Percentiles rank a stretch among this genome's conserved stretches.
These are phyloP conservation scores for Schizochytrium sp. DNA, from an alignment of 108 stramenopile species.

Conservation along the genomic window DNA sequence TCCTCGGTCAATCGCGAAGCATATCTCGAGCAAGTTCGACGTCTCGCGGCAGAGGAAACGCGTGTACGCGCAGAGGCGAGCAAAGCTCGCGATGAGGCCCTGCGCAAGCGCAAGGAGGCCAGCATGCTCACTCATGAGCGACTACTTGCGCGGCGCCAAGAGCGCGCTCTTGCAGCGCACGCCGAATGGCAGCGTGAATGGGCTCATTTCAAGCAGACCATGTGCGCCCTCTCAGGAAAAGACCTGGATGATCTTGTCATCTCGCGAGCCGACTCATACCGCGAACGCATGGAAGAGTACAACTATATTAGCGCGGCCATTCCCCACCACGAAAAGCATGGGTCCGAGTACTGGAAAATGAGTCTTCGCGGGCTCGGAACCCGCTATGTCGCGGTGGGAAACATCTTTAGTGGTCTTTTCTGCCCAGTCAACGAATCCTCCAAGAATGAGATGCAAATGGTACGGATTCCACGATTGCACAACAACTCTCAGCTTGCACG, in stretches of 20 bases:
- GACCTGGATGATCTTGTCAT: not conserved
- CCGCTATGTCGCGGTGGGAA: constrained; percentile 16
- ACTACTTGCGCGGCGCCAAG: not conserved
- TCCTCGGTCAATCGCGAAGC: not conserved
- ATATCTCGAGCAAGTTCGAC: not conserved
- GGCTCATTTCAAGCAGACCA: not conserved
- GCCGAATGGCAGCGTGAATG: constrained; percentile 11
- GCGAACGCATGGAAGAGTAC: constrained; percentile 16
- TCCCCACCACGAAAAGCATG: constrained; percentile 14
- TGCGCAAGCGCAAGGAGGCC: not conserved
- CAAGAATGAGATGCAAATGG: not conserved
- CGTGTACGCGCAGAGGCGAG: not conserved
- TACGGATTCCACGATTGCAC: not conserved
- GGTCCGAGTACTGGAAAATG: constrained; percentile 25
- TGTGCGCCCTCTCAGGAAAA: not conserved
- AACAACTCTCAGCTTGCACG: not conserved
- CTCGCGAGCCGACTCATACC: not conserved
- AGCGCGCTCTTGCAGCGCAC: not conserved
- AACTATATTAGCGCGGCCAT: not conserved
- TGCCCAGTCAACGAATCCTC: constrained; percentile 11
- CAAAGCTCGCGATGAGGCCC: not conserved
- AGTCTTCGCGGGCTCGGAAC: constrained; percentile 1
- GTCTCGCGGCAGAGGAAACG: not conserved
- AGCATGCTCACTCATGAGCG: constrained; percentile 17
- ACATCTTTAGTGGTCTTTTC: constrained; percentile 24